Conservation (phyloP, 2,329 filamentous ascomycete genomes). For the Neonectria magnoliae region DNA sequence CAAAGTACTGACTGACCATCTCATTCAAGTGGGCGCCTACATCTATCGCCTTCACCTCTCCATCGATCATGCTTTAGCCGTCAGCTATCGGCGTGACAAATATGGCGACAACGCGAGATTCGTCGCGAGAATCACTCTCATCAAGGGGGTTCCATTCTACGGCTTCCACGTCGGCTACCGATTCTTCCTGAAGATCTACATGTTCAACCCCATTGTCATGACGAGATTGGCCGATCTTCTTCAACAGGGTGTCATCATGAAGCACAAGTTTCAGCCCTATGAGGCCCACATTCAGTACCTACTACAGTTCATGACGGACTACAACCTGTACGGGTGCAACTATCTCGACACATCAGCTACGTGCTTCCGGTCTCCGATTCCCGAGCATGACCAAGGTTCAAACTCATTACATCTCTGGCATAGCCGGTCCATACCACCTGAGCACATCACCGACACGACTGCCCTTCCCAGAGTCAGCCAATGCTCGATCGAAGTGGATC, state of each 20-base stretch:
- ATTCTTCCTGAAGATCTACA: slow-evolving; percentile 93
- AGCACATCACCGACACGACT: slow-evolving; percentile 62
- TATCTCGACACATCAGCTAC: slow-evolving; percentile 80
- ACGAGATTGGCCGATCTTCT: slow-evolving; percentile 88
- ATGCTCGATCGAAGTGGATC: slow-evolving; percentile 89
- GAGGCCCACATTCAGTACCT: slow-evolving; percentile 94
- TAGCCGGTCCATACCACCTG: slow-evolving; percentile 71
- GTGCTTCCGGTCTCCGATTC: slow-evolving; percentile 80
- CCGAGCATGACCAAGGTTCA: slow-evolving; percentile 70
- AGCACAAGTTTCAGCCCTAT: slow-evolving; percentile 85
- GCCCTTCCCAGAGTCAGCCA: slow-evolving; percentile 82
- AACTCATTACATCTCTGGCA: slow-evolving; percentile 80
- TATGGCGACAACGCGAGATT: slow-evolving; percentile 74
- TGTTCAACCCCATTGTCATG: slow-evolving; percentile 88
- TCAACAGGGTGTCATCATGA: slow-evolving; percentile 88
- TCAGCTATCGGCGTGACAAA: slow-evolving; percentile 83
- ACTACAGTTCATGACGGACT: slow-evolving; percentile 98
- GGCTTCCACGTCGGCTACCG: slow-evolving; percentile 93
- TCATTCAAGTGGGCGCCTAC: slow-evolving; percentile 72
- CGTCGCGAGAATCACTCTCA: slow-evolving; percentile 89
- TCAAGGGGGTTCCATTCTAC: slow-evolving; percentile 95
- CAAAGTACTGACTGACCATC: slow-evolving; percentile 19
- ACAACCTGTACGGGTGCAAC: slow-evolving; percentile 94
- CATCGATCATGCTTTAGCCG: slow-evolving; percentile 88
- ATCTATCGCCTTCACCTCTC: slow-evolving; percentile 83